Base-by-base conservation (phyloP, 164 flowering plant genomes). In the Vitis rupestris region DNA sequence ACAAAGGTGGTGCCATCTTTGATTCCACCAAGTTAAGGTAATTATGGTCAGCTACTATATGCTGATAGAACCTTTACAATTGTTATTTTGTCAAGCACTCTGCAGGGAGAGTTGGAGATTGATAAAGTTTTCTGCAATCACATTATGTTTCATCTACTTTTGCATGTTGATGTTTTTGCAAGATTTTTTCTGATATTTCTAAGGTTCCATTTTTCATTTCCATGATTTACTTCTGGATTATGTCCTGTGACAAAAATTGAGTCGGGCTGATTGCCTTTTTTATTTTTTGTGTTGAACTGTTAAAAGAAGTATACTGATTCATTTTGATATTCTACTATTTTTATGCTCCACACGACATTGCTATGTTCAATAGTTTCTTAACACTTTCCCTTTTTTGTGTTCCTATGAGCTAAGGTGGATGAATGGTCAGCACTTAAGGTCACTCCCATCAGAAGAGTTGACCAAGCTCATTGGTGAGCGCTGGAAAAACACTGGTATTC, bases 1-100 rank as follows among this genome's bases (percentile, higher is more conserved):
- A 93, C 84, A 95, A 93, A 81, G 78, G 91, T 77, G 99, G 97
- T 66, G 97, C 99, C 17, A 71, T 95, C 64, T 95, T 95, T 77
- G 99, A 95, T 79, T 85, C 85, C 27, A 75, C 90, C 16, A 95
- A 95, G 75, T 74, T 95, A 70, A 91, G 97, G 99, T 95, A 75
- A 68, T 60, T 15, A 55, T 72, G 30, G 37, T 27, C 8, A 53
- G 11, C 47, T 67, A 17, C 12, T 31, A 14, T 37, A 27, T 60
- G 14, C 48, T 29, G 44, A 48, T 9, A 47, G 9, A 5, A 16
- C 31, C 17, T 49, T 48, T 55, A 27, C 12, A 11, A 59, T 13
- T 50, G 37, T 59, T 63, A 4, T 14, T 56, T 23, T 70, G 14
- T 12, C 14, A 29, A 15, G 47, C 51, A 55, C 47, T 10, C 27